Base-by-base conservation (phyloP, 345 rosid species). In the Raphanus sativus region DNA sequence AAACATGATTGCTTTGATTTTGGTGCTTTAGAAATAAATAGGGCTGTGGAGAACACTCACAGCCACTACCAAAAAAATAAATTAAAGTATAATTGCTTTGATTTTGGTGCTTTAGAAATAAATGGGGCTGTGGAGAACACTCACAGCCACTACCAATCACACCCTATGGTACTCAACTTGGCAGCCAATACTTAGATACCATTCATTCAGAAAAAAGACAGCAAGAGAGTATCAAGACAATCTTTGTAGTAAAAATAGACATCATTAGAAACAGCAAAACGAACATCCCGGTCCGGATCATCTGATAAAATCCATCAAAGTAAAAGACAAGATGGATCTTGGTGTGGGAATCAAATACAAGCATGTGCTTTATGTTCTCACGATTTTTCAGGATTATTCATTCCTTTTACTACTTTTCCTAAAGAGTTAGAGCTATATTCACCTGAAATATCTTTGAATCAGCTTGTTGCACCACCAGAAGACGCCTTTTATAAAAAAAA, bases 401-500 rank as follows among this genome's bases (percentile, higher is more conserved):
- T 79, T 73, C 65, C 50, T 68, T 75, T 30, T 67, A 56, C 75
- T 78, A 71, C 65, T 38, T 32, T 62, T 62, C 60, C 78, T 79
- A 73, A 30, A 73, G 50, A 73, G 78, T 79, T 79, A 79, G 58
- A 50, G 82, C 74, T 79, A 79, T 79, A 79, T 79, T 79, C 82
- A 79, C 70, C 78, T 73, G 78, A 79, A 52, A 67, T 52, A 68
- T 62, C 75, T 62, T 73, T 73, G 59, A 72, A 73, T 79, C 78
- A 79, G 70, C 78, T 79, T 67, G 70, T 15, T 52, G 78, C 75
- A 79, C 78, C 75, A 79, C 78, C 82, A 73, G 82, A 79, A 73
- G 82, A 79, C 65, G 82, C 55, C 55, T 48, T 45, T 38, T 45
- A 2, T 2, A 45, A 48, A 21, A 38, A 42, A 42, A 36, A 10